A percentile compares a stretch with the other conserved stretches of the same genome.
Evolutionary conservation across 108 stramenopile genomes (phyloP).

Genomic region (Hondaea fermentalgiana): DNA sequence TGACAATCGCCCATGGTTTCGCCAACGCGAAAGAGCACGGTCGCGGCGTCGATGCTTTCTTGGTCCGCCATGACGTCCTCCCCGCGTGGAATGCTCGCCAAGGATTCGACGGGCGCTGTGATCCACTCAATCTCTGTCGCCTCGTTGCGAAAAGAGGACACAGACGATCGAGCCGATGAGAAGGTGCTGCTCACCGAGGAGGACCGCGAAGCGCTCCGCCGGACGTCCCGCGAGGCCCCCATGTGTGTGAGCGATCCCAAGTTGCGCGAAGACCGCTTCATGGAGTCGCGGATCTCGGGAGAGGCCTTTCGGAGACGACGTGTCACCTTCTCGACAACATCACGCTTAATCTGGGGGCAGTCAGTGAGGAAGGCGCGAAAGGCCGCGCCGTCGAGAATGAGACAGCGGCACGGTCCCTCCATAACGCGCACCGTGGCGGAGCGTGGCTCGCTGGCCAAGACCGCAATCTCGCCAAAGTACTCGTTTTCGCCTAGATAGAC

Average conservation of each 20-base stretch:
- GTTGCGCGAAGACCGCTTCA: background rate
- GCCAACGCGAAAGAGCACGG: background rate
- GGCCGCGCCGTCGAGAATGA: background rate
- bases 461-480: conserved; percentile 15
- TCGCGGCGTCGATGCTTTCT: background rate
- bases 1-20: background rate
- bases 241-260: background rate
- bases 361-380: background rate
- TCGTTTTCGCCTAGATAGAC: background rate
- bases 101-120: background rate
- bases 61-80: background rate
- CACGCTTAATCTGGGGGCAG: conserved; percentile 13
- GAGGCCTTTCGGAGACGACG: background rate
- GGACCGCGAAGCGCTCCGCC: background rate
- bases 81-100: background rate
- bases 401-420: background rate
- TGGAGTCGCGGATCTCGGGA: background rate
- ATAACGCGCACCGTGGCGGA: background rate
- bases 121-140: conserved; percentile 1
- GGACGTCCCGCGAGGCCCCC: background rate
- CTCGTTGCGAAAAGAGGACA: background rate
- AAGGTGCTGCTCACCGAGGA: background rate
- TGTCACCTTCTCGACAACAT: background rate
- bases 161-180: background rate
- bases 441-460: background rate